Conservation (phyloP, 768 basidiomycete genomes). For the Pleurotus ostreatus region DNA sequence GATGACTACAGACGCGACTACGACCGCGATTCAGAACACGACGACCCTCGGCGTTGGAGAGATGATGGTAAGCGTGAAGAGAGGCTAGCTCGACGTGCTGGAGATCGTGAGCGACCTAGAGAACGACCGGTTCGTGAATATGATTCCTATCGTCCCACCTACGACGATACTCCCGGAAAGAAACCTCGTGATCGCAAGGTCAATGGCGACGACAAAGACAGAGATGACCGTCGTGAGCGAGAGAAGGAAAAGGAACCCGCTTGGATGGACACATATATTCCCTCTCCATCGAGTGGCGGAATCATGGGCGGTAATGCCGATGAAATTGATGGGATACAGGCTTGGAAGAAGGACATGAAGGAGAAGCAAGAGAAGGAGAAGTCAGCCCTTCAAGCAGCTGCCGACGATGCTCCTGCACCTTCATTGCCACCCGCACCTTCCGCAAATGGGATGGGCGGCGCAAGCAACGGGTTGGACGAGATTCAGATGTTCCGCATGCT, state of each 20-base stretch:
- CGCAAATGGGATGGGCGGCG: background rate
- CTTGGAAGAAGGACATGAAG: constrained; percentile 82
- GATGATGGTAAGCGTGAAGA: constrained; percentile 84
- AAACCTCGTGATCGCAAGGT: constrained; percentile 38
- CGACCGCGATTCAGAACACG: constrained; percentile 49
- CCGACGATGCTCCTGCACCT: constrained; percentile 12
- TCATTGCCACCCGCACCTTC: constrained; percentile 8
- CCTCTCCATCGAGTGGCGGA: constrained; percentile 49
- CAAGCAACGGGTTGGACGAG: constrained; percentile 61
- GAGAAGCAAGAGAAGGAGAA: constrained; percentile 16
- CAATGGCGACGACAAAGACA: constrained; percentile 41
- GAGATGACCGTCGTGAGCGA: constrained; percentile 45
- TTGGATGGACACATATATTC: constrained; percentile 90
- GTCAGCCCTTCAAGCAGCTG: background rate
- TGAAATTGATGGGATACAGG: constrained; percentile 80
- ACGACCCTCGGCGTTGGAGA: constrained; percentile 74
- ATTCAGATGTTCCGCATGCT: constrained; percentile 80
- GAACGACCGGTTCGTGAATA: constrained; percentile 38
- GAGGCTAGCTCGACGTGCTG: constrained; percentile 58
- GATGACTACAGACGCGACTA: constrained; percentile 17
- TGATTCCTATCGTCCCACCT: constrained; percentile 1
- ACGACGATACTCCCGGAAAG: background rate
- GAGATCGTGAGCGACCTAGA: constrained; percentile 31
- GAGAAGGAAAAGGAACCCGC: constrained; percentile 85
- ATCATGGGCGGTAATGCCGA: constrained; percentile 68